Evolutionary conservation across 352 stramenopile species (phyloP), one percentile per base, ranked within the genome.

Genomic region (Saprolegnia diclina): DNA sequence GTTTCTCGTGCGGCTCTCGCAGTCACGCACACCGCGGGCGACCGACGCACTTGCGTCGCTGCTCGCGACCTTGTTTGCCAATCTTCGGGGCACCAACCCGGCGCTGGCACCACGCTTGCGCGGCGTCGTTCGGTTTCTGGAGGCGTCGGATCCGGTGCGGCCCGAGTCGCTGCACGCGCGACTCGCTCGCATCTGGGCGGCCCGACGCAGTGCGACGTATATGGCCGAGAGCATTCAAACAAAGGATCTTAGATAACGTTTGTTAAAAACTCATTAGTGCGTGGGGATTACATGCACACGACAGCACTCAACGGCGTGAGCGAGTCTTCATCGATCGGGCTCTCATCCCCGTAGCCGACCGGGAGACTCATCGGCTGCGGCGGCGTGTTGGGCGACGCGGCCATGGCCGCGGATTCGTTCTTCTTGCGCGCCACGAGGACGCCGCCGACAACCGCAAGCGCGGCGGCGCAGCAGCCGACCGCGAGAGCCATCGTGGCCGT

Each of bases 341-440:
- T 69, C 52, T 59, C 46, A 10, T 69, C 42, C 2, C 29, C 1
- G 26, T 46, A 69, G 38, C n/a, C 62, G 7, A 48, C 29, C 3
- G 52, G 52, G 13, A 69, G 53, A 38, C 63, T 69, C 4, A 52
- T 21, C 26, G 63, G 63, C 21, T 69, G 63, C 18, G 46, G 22
- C 9, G 63, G 63, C 4, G 63, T 69, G 21, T 18, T 62, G 18
- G 50, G 63, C 29, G 63, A 48, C 37, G 21, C 26, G 22, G 5
- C 45, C 13, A 19, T 21, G 4, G 32, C 40, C 11, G 40, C 42
- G 11, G 21, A 18, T 42, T 45, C n/a, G 38, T 65, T 45, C 22
- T 69, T 62, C 63, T 69, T 69, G 14, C 63, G 63, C 7, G 54
- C 63, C 22, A 69, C 32, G 63, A 69, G 26, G 7, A 61, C 63